phyloP scores from a whole-genome alignment of 2,329 filamentous ascomycete genomes.

The Fusarium coicis region DNA sequence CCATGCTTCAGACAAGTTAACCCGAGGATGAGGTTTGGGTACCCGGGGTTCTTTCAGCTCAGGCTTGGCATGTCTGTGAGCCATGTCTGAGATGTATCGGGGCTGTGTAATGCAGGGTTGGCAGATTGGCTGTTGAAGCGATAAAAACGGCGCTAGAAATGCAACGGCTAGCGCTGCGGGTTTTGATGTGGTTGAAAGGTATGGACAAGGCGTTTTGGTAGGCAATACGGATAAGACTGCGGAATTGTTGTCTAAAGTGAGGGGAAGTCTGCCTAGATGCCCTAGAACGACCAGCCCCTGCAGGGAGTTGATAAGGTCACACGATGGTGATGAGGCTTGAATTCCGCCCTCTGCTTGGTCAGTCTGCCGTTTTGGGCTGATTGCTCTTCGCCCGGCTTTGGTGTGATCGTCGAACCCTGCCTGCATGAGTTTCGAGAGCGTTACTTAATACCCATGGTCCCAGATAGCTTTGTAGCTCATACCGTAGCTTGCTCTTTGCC shows the following conservation, averaged over 20 bases:
- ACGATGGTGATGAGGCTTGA: slow-evolving; percentile 29
- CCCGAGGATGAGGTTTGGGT: slow-evolving; percentile 5
- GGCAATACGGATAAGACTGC: slow-evolving; percentile 31
- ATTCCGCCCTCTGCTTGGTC: slow-evolving; percentile 4
- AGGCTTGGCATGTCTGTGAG: slow-evolving; percentile 24
- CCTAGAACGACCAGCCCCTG: background rate
- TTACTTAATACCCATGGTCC: slow-evolving; percentile 42
- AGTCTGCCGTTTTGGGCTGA: slow-evolving; percentile 6
- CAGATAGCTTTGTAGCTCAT: slow-evolving; percentile 4
- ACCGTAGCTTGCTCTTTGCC: background rate
- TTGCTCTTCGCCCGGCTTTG: slow-evolving; percentile 37
- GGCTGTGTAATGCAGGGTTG: slow-evolving; percentile 41
- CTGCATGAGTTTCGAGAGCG: slow-evolving; percentile 11
- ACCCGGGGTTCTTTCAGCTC: slow-evolving; percentile 35
- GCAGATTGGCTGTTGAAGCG: slow-evolving; percentile 19
- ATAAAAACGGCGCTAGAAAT: slow-evolving; percentile 30
- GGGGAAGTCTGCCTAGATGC: slow-evolving; percentile 34
- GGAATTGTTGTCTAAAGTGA: slow-evolving; percentile 1
- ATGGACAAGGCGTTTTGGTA: slow-evolving; percentile 36
- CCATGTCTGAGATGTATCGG: slow-evolving; percentile 13
- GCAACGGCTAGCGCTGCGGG: slow-evolving; percentile 12
- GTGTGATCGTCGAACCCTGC: slow-evolving; percentile 25
- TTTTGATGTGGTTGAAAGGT: slow-evolving; percentile 16
- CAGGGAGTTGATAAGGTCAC: slow-evolving; percentile 24
- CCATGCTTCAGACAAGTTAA: slow-evolving; percentile 6